Base-by-base conservation (phyloP, 352 stramenopile species). In the Phytophthora pisi region DNA sequence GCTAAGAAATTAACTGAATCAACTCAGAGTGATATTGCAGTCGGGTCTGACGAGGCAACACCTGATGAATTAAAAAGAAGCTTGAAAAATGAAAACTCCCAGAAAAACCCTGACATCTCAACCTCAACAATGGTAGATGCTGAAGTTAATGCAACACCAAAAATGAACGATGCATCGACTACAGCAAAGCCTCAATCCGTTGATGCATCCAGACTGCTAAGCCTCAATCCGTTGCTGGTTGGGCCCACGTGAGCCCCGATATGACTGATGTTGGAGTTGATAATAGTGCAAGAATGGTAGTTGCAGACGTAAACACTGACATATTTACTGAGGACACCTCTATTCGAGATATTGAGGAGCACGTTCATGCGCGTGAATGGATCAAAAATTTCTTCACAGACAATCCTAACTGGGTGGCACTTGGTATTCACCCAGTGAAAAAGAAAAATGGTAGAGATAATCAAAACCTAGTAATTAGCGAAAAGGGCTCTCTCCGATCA, bases 371-470 rank as follows among this genome's bases (percentile, higher is more conserved):
- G 4, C 10, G 28, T 13, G 18, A 57, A 20, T 56, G 26, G 50
- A 24, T 56, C 15, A 45, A 30, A 43, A 30, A 3, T 5, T 45
- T 57, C 16, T 57, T 46, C 7, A 45, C 26, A 36, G 16, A 13
- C 6, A 30, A 63, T 24, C 26, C 45, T 15, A 54, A 63, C 31
- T 63, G 57, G 45, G 57, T 28, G 28, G 20, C 28, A 38, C 23
- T 63, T 18, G 13, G 49, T 28, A 54, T 63, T n/a, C 15, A 54
- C 10, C 57, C 57, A 5, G 46, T 63, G 26, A 28, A 28, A 20
- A 47, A 50, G 34, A 16, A 31, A 30, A 16, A 24, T 36, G 46
- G 28, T 30, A 46, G 15, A 34, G 28, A 55, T 8, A 23, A 54
- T 43, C 42, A 16, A 31, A 51, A 45, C 13, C 51, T 36, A 30